Percentiles rank a stretch among this genome's conserved stretches.
Conservation (phyloP, 768 basidiomycete genomes). For the Tulasnella sp. region DNA sequence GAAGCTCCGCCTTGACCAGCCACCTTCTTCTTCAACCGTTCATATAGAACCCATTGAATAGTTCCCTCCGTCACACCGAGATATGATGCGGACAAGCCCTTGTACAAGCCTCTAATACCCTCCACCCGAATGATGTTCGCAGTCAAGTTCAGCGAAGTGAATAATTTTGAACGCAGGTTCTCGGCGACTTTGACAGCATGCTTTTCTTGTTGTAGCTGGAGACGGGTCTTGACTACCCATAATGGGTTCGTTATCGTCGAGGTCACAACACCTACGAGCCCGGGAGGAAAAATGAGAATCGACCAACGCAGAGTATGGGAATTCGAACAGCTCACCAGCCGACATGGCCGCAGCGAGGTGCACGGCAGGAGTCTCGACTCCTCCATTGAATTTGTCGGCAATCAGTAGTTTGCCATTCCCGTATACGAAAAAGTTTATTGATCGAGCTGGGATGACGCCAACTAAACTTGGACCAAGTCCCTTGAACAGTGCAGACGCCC, state of each 20-base stretch:
- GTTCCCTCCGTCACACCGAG: constrained; percentile 93
- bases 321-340: constrained; percentile 37
- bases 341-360: constrained; percentile 79
- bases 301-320: not conserved
- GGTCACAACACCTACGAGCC: constrained; percentile 57
- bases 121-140: not conserved
- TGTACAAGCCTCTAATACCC: constrained; percentile 88
- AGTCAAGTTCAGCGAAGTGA: constrained; percentile 13
- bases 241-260: constrained; percentile 94
- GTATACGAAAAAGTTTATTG: constrained; percentile 97
- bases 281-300: not conserved
- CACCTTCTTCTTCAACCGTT: constrained; percentile 69
- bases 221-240: constrained; percentile 97
- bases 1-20: constrained; percentile 48
- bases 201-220: constrained; percentile 59
- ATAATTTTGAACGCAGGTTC: constrained; percentile 23
- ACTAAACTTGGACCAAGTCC: constrained; percentile 92
- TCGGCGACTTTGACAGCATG: constrained; percentile 14
- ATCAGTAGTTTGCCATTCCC: constrained; percentile 93
- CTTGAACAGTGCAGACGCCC: constrained; percentile 82
- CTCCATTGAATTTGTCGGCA: constrained; percentile 68
- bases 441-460: constrained; percentile 89
- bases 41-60: constrained; percentile 97
- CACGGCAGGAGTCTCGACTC: constrained; percentile 74
- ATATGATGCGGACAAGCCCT: constrained; percentile 90